Conservation (phyloP, 805 yeast species). For the Komagataella kurtzmanii region DNA sequence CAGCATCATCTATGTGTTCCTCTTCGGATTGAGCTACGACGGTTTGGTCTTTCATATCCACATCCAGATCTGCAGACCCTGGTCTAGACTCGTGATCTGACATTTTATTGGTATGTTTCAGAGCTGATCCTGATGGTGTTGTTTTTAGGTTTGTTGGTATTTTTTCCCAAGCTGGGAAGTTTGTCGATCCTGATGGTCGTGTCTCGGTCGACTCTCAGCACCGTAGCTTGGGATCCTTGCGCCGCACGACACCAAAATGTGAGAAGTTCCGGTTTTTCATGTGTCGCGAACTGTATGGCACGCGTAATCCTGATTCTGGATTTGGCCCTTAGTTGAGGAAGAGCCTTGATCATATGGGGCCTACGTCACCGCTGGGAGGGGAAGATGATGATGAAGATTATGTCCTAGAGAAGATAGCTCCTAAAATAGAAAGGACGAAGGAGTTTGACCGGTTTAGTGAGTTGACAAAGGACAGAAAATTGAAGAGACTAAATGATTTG, state of each 20-base stretch:
- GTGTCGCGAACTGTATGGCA: background rate
- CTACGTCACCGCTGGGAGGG: background rate
- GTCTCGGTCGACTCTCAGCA: background rate
- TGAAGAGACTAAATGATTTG: constrained; percentile 54
- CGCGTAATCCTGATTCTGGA: background rate
- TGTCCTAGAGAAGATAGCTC: background rate
- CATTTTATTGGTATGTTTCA: background rate
- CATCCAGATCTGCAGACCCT: background rate
- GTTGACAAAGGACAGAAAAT: constrained; percentile 39
- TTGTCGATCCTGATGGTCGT: background rate
- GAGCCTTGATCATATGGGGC: background rate
- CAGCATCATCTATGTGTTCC: background rate
- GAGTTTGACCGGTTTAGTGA: constrained; percentile 28
- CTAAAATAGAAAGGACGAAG: constrained; percentile 5
- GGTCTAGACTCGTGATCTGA: background rate
- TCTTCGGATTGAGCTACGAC: background rate
- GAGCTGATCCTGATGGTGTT: background rate
- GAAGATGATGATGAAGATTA: background rate
- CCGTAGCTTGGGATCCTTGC: background rate
- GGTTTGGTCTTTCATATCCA: background rate
- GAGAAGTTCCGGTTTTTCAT: background rate
- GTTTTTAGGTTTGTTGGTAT: background rate
- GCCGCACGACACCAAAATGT: background rate
- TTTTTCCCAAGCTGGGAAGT: background rate
- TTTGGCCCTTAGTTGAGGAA: background rate